Base-by-base conservation (phyloP, 2,329 filamentous ascomycete genomes). In the Escovopsis sp. region DNA sequence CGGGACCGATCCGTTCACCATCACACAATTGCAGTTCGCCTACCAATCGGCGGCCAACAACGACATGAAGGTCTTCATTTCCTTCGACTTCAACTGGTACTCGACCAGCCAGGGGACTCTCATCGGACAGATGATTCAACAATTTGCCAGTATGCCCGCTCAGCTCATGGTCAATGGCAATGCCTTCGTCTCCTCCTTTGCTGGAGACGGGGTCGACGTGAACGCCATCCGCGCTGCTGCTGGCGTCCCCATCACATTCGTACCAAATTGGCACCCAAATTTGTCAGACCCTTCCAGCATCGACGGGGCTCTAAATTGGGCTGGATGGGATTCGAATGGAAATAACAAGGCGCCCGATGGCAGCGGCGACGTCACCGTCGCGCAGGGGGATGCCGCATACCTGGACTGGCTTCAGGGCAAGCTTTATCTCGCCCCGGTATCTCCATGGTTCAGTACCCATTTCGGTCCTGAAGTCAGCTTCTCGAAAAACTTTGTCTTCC, bases 11-110 rank as follows among this genome's bases (percentile, higher is more conserved):
- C 43, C 46, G 7, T 30, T 6, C 42, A 65, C 60, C 1, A 64
- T 69, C 39, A 48, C 58, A n/a, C 68, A 72, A 50, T 62, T 73
- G 4, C 55, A 49, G 1, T 63, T 59, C 29, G 70, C 70, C 1
- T 73, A 71, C 45, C 54, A 65, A n/a, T 68, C 68, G 1, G 67
- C 70, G 3, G 59, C 62, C 9, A 57, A 57, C 7, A 62, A 63
- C 25, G 59, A 57, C 37, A 70, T 74, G 61, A 70, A 71, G 42
- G 67, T 72, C 12, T 72, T 74, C 42, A 64, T 75, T 46, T 74
- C 70, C 1, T 75, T 74, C 46, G 71, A 74, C 56, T 73, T 71
- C 52, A 70, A 71, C 56, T 66, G 65, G 63, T 69, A 61, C 55
- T 50, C 51, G 9, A 40, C 43, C 7, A 44, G 50, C 10, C 53